Evolutionary conservation across 306 rosid genomes (phyloP), one percentile per base, ranked within the genome.

Genomic region (Leucaena leucocephala): DNA sequence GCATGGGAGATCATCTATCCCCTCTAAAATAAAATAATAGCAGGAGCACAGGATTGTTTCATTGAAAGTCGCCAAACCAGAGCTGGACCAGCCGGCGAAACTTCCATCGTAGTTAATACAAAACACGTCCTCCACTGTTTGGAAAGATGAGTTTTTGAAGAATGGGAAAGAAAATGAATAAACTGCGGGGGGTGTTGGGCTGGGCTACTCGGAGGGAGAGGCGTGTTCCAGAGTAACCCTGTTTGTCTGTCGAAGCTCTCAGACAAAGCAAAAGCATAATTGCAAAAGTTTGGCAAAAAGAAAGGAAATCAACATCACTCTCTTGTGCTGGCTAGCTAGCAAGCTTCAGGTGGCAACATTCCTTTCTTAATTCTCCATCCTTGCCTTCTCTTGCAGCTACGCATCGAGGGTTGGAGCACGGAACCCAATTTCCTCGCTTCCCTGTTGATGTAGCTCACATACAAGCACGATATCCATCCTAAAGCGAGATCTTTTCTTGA

Each of bases 401-500:
- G 63, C 66, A 59, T 59, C 66, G 16, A 59, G 66, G 36, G 17
- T 27, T 27, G 22, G 21, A 16, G 57, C 27, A 17, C 27, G 21
- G 22, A 52, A n/a, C 27, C 54, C 27, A 27, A 1, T 27, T 27
- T 1, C 27, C 63, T 49, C 6, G 12, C 52, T 12, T 16, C 36
- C 15, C 27, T 58, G 6, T 8, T 21, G 38, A 10, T 62, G 21
- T 6, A 62, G 68, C 63, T 3, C 66, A 11, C 66, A 27, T 5
- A 61, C 42, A 62, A 62, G 42, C 21, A 12, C 68, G 14, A 62
- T 62, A 10, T 9, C 38, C 16, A 59, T 27, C 38, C 65, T 22
- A 14, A 4, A 34, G 67, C 42, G 38, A 33, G 44, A 11, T 59
- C 15, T 22, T 27, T 57, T 57, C 17, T 57, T 44, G 33, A 93